Base-by-base conservation (phyloP, 192 early-diverging fungal genomes). In the Entrophospora sp. region DNA sequence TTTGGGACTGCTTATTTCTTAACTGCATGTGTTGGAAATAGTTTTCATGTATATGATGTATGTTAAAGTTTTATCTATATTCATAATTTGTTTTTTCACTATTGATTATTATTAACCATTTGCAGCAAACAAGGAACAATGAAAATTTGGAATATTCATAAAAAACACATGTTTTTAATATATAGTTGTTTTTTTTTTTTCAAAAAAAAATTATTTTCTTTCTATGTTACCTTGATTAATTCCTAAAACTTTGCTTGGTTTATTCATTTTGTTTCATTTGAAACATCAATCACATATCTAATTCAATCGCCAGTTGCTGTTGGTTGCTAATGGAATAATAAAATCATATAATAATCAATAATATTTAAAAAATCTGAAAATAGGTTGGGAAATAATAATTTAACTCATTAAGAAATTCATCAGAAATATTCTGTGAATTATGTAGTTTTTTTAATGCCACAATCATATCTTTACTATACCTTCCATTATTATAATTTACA, bases 81-180 rank as follows among this genome's bases (percentile, higher is more conserved):
- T 43, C n/a, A 31, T 71, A 16, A 73, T n/a, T 13, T 7, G 28
- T 35, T 31, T 8, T 48, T 38, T 10, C 2, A 31, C 42, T 58
- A 36, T 46, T 7, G 12, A 69, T 0, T 0, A 69, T 48, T 42
- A 38, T 51, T 28, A 10, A 0, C 48, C 48, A 20, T 51, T 51
- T 28, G 82, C 25, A 91, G 89, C 68, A 81, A 78, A 13, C 84
- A 97, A 70, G 95, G 94, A 32, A 72, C 77, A 1, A 80, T 99
- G 85, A 90, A 94, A 76, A 79, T 99, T 61, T 99, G 92, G 92
- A 99, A 99, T 74, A 85, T 98, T 69, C 76, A 78, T 49, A 88
- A 82, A 25, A 71, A 78, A 81, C 80, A 73, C 27, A 35, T 57
- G 22, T 27, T 62, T 36, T 34, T 32, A 5, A 44, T 28, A 4